Evolutionary conservation across 805 yeast species (phyloP).

Genomic region (Candida namnaoensis): DNA sequence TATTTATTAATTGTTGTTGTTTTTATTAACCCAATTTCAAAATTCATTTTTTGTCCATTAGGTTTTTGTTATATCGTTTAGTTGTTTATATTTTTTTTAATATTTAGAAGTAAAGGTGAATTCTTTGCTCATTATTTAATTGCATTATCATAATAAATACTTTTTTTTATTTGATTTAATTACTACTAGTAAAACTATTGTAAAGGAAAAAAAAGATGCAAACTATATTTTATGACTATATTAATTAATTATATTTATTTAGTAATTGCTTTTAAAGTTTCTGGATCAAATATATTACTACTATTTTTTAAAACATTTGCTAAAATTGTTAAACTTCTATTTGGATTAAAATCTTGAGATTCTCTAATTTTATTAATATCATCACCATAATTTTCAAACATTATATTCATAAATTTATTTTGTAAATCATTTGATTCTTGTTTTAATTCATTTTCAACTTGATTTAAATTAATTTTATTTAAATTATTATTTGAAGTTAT

Average conservation of each 20-base stretch:
- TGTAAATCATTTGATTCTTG: conserved; percentile 30
- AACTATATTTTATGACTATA: too few relatives aligned
- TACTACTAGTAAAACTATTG: too few relatives aligned
- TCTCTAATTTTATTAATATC: conserved; percentile 52
- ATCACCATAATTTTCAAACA: conserved; percentile 52
- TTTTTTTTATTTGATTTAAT: too few relatives aligned
- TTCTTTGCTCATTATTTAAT: too few relatives aligned
- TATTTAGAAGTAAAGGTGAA: too few relatives aligned
- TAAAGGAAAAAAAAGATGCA: too few relatives aligned
- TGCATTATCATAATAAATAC: too few relatives aligned
- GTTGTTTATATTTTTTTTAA: too few relatives aligned
- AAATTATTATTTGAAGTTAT: conserved; percentile 13
- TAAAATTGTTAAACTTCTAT: conserved; percentile 34
- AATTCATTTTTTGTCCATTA: too few relatives aligned
- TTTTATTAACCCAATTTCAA: too few relatives aligned
- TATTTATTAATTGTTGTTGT: too few relatives aligned
- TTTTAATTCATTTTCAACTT: conserved; percentile 19
- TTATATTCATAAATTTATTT: conserved; percentile 40
- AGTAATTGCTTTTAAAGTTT: conserved; percentile 11
- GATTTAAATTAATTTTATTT: conserved; percentile 19
- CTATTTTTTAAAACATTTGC: conserved; percentile 15
- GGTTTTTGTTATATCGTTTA: too few relatives aligned
- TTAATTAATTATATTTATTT: conserved; percentile 1
- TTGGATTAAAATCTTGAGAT: conserved; percentile 50
- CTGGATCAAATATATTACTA: conserved; percentile 12